phyloP scores from a whole-genome alignment of 108 stramenopile species.

The Mediolabrus comicus region DNA sequence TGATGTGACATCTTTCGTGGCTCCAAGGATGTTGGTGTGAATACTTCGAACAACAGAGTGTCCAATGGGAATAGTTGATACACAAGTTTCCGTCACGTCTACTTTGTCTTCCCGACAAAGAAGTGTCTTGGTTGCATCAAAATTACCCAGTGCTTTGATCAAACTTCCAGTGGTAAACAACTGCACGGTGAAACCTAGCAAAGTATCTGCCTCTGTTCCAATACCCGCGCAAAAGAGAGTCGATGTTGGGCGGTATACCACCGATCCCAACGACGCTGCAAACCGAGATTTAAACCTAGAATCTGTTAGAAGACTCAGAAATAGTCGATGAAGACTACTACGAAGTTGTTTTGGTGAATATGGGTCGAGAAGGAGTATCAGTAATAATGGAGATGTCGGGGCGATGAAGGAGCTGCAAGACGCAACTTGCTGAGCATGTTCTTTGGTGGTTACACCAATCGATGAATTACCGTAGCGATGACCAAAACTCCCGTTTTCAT shows the following conservation, averaged over 20 bases:
- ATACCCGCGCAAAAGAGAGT: slow-evolving; percentile 89
- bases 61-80: slow-evolving; percentile 76
- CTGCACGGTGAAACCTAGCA: slow-evolving; percentile 87
- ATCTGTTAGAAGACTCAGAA: slow-evolving; percentile 78
- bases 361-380: slow-evolving; percentile 82
- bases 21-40: slow-evolving; percentile 82
- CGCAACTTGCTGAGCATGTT: slow-evolving; percentile 55
- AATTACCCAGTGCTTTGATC: slow-evolving; percentile 77
- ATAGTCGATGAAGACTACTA: slow-evolving; percentile 68
- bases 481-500: slow-evolving; percentile 32
- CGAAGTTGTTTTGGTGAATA: slow-evolving; percentile 86
- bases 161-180: slow-evolving; percentile 89
- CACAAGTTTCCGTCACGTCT: slow-evolving; percentile 44
- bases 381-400: slow-evolving; percentile 68
- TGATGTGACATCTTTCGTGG: slow-evolving; percentile 66
- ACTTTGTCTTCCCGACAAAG: slow-evolving; percentile 62
- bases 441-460: slow-evolving; percentile 55
- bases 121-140: slow-evolving; percentile 63
- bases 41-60: slow-evolving; percentile 79
- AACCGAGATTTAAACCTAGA: slow-evolving; percentile 83
- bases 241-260: slow-evolving; percentile 81
- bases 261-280: slow-evolving; percentile 78
- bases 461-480: slow-evolving; percentile 24
- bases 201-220: slow-evolving; percentile 85
- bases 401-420: slow-evolving; percentile 78